Conservation (phyloP, 306 rosid genomes). For the Quercus robur region DNA sequence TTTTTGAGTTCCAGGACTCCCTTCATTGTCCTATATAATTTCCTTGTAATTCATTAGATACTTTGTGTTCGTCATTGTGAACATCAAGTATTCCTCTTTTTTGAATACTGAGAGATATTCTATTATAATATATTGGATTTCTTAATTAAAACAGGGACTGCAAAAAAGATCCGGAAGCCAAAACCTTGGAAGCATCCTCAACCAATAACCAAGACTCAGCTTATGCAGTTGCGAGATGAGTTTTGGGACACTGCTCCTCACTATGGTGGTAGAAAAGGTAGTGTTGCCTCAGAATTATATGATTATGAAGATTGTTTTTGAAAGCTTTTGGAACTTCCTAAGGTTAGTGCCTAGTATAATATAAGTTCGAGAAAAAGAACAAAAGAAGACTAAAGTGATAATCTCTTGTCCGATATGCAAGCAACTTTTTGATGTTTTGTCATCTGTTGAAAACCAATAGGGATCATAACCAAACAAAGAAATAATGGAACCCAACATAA, state of each 20-base stretch:
- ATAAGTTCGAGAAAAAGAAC: conserved; percentile 6
- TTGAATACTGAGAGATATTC: conserved; percentile 5
- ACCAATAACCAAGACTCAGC: conserved; percentile 88
- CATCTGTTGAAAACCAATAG: background rate
- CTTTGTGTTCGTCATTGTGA: too few relatives aligned
- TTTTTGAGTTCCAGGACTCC: too few relatives aligned
- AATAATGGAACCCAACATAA: background rate
- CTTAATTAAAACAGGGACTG: conserved; percentile 46
- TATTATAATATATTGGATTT: conserved; percentile 12
- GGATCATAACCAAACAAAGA: background rate
- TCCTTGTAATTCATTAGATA: too few relatives aligned
- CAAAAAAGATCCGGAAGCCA: conserved; percentile 84
- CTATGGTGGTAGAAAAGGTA: conserved; percentile 97
- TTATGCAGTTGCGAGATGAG: conserved; percentile 85
- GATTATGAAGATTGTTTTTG: background rate
- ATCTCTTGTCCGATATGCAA: background rate
- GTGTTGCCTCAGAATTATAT: conserved; percentile 3
- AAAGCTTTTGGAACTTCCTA: conserved; percentile 4
- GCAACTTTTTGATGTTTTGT: background rate
- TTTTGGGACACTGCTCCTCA: conserved; percentile 99
- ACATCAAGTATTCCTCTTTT: too few relatives aligned
- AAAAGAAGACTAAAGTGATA: background rate
- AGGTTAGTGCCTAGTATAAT: conserved; percentile 4
- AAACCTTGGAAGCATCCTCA: conserved; percentile 99
- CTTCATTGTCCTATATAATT: too few relatives aligned